Evolutionary conservation across 2,329 filamentous ascomycete species (phyloP), one percentile per base, ranked within the genome.

Genomic region (Penicillium glabrum): DNA sequence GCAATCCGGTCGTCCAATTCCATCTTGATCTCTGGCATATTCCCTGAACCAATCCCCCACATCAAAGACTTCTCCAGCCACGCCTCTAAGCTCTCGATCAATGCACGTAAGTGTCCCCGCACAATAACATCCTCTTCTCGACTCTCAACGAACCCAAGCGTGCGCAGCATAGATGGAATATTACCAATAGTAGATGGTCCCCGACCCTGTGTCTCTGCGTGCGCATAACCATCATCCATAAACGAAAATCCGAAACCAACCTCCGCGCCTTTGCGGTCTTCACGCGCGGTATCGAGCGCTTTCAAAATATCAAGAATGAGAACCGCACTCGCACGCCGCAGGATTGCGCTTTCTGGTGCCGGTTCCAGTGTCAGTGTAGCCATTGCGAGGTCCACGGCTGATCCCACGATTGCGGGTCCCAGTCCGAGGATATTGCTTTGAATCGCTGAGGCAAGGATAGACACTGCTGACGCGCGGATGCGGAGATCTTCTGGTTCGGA

Each of bases 401-500:
- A 72, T 1, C 73, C 67, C 21, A 72, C 56, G 5, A 76, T 65
- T 3, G 61, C 59, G 5, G 70, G 60, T 0, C 75, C 76, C 5
- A 79, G 62, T 2, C 74, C 76, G 14, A 66, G 55, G 46, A 77
- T 66, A 53, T 77, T 78, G 7, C 71, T 75, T 46, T 75, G 69
- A 2, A 78, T 68, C 0, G 75, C 75, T 1, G 72, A 74, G 4
- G 74, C 75, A 5, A 78, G 68, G 29, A 79, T 74, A 2, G 76
- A 79, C 3, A 79, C 64, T 14, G 76, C 76, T 1, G 76, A 79
- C n/a, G 76, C 68, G 4, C 76, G 71, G 1, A 72, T 65, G 13
- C 76, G 76, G 1, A 79, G 67, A 54, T 79, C 76, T 52, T 79
- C 76, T n/a, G 75, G 75, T 24, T 75, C 69, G 23, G 69, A 63